Conservation (phyloP, 306 rosid species). For the Acacia acuminata region DNA sequence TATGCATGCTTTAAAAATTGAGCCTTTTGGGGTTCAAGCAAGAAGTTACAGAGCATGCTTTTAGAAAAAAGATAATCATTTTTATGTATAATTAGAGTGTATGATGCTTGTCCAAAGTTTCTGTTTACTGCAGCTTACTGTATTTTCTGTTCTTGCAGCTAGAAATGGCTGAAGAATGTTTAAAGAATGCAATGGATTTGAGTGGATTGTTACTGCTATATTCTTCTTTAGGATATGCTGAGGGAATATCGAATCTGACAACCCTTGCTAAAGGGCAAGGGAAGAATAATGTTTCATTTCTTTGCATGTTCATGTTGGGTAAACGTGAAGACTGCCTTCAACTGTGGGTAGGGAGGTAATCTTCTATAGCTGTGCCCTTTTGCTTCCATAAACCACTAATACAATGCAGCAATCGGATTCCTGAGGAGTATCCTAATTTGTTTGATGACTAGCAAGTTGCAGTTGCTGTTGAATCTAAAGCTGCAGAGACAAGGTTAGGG, state of each 20-base stretch:
- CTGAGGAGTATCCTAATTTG: too few relatives aligned
- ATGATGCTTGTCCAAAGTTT: conserved; percentile 21
- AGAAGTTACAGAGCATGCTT: conserved; percentile 8
- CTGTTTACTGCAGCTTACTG: conserved; percentile 24
- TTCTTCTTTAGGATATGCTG: conserved; percentile 98
- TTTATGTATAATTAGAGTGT: conserved; percentile 21
- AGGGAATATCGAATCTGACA: conserved; percentile 85
- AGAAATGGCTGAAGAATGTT: conserved; percentile 97
- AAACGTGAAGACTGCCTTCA: conserved; percentile 96
- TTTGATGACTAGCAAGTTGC: too few relatives aligned
- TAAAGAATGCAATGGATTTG: conserved; percentile 84
- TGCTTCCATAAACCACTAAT: not conserved
- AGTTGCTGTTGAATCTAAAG: too few relatives aligned
- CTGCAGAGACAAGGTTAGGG: too few relatives aligned
- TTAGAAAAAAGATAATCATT: conserved; percentile 19
- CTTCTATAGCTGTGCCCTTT: conserved; percentile 8
- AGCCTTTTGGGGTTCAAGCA: conserved; percentile 20
- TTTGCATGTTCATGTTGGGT: conserved; percentile 96
- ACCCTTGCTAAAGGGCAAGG: conserved; percentile 92
- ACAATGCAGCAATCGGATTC: too few relatives aligned
- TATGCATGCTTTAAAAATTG: conserved; percentile 7
- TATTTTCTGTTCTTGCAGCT: conserved; percentile 62
- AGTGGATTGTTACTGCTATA: conserved; percentile 93
- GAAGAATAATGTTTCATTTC: conserved; percentile 95
- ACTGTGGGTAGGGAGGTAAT: conserved; percentile 88